Evolutionary conservation across 257 asterid genomes (phyloP), one percentile per base, ranked within the genome.

Genomic region (Lavandula angustifolia): DNA sequence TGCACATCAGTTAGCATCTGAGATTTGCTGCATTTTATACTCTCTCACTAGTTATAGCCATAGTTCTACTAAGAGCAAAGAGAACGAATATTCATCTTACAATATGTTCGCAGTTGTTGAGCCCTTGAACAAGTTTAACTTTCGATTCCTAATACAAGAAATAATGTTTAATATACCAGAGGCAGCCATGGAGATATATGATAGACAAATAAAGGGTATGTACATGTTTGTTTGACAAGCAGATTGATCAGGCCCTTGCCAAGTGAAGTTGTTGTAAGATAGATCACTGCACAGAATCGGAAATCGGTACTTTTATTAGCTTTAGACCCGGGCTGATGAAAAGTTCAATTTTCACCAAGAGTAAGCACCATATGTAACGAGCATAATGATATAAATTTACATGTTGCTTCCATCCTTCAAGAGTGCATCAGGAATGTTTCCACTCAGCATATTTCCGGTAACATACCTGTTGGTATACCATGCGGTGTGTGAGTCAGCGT

Each of bases 191-290:
- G 38, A 16, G 46, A 32, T 17, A 55, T 11, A 35, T 31, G 64
- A 59, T 44, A 74, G 60, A 34, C 17, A 3, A 18, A 22, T 18
- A 66, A 70, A 49, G 67, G 69, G 68, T 34, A 62, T 6, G 76
- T 69, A 87, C 97, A 67, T 70, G 80, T 71, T 70, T 42, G 69
- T 75, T 68, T 44, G 91, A 75, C 97, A 89, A 74, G 94, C 86
- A 51, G 85, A 76, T 60, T 76, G 78, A 31, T 76, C 89, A 13
- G 85, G 82, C 51, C 86, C 88, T 79, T 73, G 80, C 91, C 76
- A 83, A 6, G 94, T 78, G 67, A 89, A 85, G 71, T 91, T 91
- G 73, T 91, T 91, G 82, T 88, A 91, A 0, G 98, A 88, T 54
- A 91, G 85, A 79, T 91, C 98, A 16, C 98, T 91, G 95, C 76